These are phyloP conservation scores for Blastocladiella britannica DNA, from an alignment of 192 early-diverging fungal genomes.

Conservation along the genomic window DNA sequence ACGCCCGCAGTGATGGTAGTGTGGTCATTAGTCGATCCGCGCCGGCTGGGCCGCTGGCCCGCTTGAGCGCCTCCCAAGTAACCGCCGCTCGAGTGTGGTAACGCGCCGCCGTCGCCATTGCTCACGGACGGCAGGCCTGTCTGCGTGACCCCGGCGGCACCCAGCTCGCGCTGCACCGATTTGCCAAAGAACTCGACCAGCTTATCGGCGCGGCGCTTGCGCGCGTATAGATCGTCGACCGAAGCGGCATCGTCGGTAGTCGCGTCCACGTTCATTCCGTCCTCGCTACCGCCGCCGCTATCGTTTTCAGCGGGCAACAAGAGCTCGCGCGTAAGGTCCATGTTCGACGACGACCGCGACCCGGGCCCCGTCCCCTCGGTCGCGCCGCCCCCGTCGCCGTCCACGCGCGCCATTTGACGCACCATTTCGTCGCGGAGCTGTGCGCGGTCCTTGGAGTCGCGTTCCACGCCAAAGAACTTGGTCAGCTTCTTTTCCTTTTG, in stretches of 20 bases:
- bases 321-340: too few species aligned
- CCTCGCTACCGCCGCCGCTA: too few species aligned
- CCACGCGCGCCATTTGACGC: not conserved
- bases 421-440: not conserved
- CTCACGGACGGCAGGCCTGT: too few species aligned
- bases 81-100: too few species aligned
- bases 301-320: too few species aligned
- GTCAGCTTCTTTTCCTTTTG: constrained; percentile 2
- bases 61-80: too few species aligned
- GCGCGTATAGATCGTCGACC: not conserved
- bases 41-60: too few species aligned
- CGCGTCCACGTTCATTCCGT: not conserved
- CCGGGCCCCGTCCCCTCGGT: not conserved
- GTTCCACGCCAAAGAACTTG: not conserved
- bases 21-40: too few species aligned
- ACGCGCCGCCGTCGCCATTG: too few species aligned
- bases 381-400: not conserved
- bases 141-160: too few species aligned
- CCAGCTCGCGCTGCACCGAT: not conserved
- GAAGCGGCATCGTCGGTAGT: not conserved
- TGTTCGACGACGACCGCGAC: not conserved
- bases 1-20: not conserved
- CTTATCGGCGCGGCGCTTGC: not conserved
- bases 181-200: not conserved
- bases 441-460: not conserved